These are phyloP conservation scores for Sarcodon aspratus DNA, from an alignment of 768 basidiomycete species.

Conservation along the genomic window DNA sequence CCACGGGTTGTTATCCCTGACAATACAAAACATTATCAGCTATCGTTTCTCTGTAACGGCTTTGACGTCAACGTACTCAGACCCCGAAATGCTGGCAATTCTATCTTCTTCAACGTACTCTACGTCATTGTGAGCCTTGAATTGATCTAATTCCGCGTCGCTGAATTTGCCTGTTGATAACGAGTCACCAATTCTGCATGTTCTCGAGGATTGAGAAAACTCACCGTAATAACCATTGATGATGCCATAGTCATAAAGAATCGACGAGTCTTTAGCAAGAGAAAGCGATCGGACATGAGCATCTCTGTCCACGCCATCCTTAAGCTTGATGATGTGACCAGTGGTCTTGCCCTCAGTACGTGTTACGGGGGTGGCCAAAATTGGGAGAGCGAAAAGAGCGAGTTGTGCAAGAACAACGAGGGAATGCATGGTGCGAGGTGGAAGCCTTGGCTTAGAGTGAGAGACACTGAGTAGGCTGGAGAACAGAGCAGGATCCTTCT, in stretches of 20 bases:
- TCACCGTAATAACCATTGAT: slow-evolving; percentile 13
- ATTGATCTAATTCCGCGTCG: slow-evolving; percentile 5
- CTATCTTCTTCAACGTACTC: slow-evolving; percentile 12
- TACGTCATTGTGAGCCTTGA: slow-evolving; percentile 9
- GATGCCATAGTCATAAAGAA: slow-evolving; percentile 1
- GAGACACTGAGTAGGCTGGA: slow-evolving; percentile 1
- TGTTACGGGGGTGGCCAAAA: background rate
- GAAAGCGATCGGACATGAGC: background rate
- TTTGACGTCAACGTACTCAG: background rate
- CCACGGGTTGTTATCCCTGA: slow-evolving; percentile 12
- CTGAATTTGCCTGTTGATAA: slow-evolving; percentile 6
- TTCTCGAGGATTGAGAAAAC: background rate
- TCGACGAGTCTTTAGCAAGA: background rate
- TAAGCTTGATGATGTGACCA: background rate
- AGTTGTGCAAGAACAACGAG: background rate
- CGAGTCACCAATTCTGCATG: background rate
- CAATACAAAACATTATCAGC: too few relatives aligned
- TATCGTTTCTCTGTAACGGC: background rate
- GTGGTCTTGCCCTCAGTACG: background rate
- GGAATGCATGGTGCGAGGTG: too few relatives aligned
- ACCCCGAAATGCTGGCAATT: slow-evolving; percentile 5
- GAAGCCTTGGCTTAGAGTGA: too few relatives aligned
- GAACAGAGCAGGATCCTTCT: too few relatives aligned
- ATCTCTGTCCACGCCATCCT: too few relatives aligned
- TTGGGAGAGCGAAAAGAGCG: background rate